Evolutionary conservation across 2,329 filamentous ascomycete genomes (phyloP).

Genomic region (Cercospora sesami): DNA sequence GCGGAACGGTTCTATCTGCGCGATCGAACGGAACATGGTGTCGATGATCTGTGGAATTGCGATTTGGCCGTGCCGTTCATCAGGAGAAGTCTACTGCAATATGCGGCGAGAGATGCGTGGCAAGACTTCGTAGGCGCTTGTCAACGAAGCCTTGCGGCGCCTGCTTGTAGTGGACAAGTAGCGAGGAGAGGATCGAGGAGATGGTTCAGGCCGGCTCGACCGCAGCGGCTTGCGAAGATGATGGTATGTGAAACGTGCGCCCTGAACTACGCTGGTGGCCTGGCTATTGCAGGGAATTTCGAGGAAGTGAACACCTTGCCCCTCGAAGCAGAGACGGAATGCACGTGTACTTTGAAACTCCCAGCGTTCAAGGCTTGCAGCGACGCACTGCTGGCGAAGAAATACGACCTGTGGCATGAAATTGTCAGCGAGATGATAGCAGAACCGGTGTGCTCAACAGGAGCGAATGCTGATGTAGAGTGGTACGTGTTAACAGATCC

Average conservation of each 20-base stretch:
- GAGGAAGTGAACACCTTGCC: neutral
- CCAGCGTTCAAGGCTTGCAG: neutral
- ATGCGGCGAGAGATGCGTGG: neutral
- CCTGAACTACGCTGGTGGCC: neutral
- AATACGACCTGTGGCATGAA: neutral
- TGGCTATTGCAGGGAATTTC: neutral
- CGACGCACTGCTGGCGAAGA: neutral
- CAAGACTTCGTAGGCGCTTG: neutral
- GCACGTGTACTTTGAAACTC: neutral
- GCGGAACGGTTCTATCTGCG: neutral
- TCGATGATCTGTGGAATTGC: neutral
- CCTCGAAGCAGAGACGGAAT: neutral
- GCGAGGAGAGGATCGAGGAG: neutral
- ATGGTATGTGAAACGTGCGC: neutral
- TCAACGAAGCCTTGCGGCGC: neutral
- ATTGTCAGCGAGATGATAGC: neutral
- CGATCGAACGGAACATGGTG: neutral
- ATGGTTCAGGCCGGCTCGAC: neutral
- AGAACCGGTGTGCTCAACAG: neutral
- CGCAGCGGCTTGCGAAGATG: neutral
- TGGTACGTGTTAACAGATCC: neutral
- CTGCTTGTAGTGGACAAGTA: neutral
- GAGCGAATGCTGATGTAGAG: neutral
- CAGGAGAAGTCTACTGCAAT: neutral
- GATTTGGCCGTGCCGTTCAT: neutral